Percentiles rank a stretch among this genome's conserved stretches.
These are phyloP conservation scores for Trichoderma oligosporum DNA, from an alignment of 2,329 filamentous ascomycete species.

Conservation along the genomic window DNA sequence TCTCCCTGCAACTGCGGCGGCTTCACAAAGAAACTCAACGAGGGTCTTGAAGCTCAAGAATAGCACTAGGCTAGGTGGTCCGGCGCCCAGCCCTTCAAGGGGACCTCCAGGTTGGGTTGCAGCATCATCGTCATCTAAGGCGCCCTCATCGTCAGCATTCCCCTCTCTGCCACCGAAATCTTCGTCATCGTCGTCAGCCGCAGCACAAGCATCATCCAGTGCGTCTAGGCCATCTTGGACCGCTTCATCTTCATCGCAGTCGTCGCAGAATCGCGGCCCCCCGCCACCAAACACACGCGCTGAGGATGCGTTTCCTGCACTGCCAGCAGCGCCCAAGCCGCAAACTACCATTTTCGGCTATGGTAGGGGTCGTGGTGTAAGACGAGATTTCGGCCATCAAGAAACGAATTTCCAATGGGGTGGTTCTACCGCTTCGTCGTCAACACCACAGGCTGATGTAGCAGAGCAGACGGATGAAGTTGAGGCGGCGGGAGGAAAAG, in stretches of 20 bases:
- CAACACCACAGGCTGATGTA: conserved; percentile 24
- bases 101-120: conserved; percentile 27
- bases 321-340: conserved; percentile 72
- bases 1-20: conserved; percentile 37
- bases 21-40: conserved; percentile 48
- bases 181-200: conserved; percentile 23
- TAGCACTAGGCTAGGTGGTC: conserved; percentile 47
- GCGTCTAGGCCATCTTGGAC: conserved; percentile 32
- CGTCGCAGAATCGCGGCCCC: conserved; percentile 29
- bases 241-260: conserved; percentile 37
- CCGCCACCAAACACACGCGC: conserved; percentile 29
- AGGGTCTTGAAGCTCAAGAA: conserved; percentile 58
- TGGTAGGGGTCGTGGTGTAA: conserved; percentile 50
- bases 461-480: conserved; percentile 29
- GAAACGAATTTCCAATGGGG: conserved; percentile 54
- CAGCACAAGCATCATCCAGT: conserved; percentile 20
- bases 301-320: conserved; percentile 72
- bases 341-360: conserved; percentile 61
- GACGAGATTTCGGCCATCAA: conserved; percentile 48
- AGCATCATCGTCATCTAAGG: conserved; percentile 18
- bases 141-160: conserved; percentile 38
- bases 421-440: conserved; percentile 22
- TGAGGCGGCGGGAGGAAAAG: conserved; percentile 36
- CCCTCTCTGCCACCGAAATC: conserved; percentile 40
- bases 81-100: conserved; percentile 25